These are phyloP conservation scores for Pythium diclinum DNA, from an alignment of 352 stramenopile genomes.

Conservation along the genomic window DNA sequence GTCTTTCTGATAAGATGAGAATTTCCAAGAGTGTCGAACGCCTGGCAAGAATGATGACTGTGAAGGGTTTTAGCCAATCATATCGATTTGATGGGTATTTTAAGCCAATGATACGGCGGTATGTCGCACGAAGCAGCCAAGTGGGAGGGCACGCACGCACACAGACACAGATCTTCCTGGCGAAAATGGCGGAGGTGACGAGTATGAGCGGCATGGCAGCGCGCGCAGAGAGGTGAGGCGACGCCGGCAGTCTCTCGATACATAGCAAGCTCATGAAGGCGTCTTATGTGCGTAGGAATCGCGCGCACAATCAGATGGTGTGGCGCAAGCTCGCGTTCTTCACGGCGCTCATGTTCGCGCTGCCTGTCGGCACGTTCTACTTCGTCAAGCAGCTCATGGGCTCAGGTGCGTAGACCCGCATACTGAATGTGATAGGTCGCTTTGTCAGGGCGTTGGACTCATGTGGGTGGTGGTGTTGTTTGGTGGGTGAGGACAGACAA, in stretches of 20 bases:
- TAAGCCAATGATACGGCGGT: neutral
- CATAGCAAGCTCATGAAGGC: no score
- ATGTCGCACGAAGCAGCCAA: constrained; percentile 1
- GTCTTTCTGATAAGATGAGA: neutral
- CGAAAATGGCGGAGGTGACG: constrained; percentile 20
- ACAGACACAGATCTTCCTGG: neutral
- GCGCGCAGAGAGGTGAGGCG: constrained; percentile 22
- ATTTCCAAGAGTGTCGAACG: neutral
- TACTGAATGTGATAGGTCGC: neutral
- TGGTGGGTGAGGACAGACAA: neutral
- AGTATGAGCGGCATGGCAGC: constrained; percentile 26
- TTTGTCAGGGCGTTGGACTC: no score
- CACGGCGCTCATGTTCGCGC: constrained; percentile 61
- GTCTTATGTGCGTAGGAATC: constrained; percentile 39
- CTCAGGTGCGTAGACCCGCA: constrained; percentile 27
- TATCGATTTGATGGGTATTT: neutral
- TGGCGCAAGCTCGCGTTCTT: constrained; percentile 72
- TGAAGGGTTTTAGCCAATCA: constrained; percentile 21
- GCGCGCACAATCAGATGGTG: constrained; percentile 67
- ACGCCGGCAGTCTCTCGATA: no score
- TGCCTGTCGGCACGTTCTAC: constrained; percentile 68
- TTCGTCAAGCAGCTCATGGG: constrained; percentile 45
- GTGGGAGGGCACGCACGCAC: neutral
- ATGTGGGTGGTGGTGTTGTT: neutral
- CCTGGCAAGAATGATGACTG: constrained; percentile 19